Conservation (phyloP, 2,329 filamentous ascomycete species). For the Thermoascus crustaceus region DNA sequence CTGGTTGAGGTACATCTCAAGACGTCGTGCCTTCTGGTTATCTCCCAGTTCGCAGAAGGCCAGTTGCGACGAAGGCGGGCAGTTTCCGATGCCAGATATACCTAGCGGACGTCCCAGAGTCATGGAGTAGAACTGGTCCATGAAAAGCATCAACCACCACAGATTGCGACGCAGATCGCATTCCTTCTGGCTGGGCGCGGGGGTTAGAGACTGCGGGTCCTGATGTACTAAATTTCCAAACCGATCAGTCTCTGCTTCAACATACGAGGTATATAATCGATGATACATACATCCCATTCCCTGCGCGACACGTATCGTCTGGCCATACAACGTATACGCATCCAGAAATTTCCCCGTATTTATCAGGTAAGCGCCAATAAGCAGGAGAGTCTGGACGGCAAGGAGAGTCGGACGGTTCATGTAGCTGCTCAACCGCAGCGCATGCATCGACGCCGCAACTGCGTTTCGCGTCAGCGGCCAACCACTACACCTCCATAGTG, state of each 20-base stretch:
- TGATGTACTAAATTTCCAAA: constrained; percentile 3
- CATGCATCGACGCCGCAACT: constrained; percentile 6
- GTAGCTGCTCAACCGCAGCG: constrained; percentile 4
- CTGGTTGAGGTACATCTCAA: background rate
- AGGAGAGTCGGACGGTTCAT: constrained; percentile 5
- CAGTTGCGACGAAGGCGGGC: background rate
- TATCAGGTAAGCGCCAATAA: constrained; percentile 3
- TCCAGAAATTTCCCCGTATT: constrained; percentile 5
- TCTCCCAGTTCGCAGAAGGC: background rate
- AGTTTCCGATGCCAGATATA: constrained; percentile 5
- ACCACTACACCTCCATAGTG: background rate
- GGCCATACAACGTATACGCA: constrained; percentile 5
- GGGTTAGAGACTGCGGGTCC: constrained; percentile 2
- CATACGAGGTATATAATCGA: background rate
- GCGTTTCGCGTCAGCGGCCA: background rate
- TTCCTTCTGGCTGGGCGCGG: background rate
- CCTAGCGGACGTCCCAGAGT: constrained; percentile 5
- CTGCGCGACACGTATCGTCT: constrained; percentile 5
- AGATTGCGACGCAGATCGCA: constrained; percentile 3
- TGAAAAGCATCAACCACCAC: constrained; percentile 5
- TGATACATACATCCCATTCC: constrained; percentile 5
- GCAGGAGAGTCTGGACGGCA: constrained; percentile 3
- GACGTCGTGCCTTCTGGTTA: background rate
- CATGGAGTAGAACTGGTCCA: constrained; percentile 3
- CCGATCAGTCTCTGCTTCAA: background rate